Base-by-base conservation (phyloP, 2,329 filamentous ascomycete species). In the Calonectria hongkongensis region DNA sequence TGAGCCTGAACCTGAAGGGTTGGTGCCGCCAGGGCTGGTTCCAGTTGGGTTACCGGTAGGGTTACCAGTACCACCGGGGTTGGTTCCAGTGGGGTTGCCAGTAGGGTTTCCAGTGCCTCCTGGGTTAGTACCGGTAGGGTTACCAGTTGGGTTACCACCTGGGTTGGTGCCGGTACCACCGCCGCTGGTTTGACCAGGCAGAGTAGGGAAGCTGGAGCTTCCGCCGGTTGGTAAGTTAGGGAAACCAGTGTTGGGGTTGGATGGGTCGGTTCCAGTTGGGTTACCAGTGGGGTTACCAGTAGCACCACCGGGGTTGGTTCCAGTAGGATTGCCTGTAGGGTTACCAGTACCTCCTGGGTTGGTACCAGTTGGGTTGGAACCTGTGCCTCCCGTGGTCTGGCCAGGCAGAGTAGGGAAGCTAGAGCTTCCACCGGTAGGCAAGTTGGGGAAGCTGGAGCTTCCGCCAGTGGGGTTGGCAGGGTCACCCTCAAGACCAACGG, bases 321-420 rank as follows among this genome's bases (percentile, higher is more conserved):
- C 50, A 16, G 51, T 39, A 2, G 51, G 51, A 27, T 56, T 58
- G n/a, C 51, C 51, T 25, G 54, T 60, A 4, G 54, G 54, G 54
- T 60, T 60, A 2, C 54, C 54, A 16, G 30, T n/a, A 9, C n/a
- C 13, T 9, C 50, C 48, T 4, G 21, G 21, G 21, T 21, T 21
- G 21, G 21, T 21, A 21, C 41, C 41, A 9, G 16, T 45, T 45
- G 41, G 41, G 45, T 48, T 48, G 45, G 41, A 45, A 6, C n/a
- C n/a, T 7, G 18, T 3, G 6, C n/a, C 21, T 48, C 45, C 45
- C 12, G 27, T 54, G 1, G 27, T 28, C 28, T 54, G 50, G 8
- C 41, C 41, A 18, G 41, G 41, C 3, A 43, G 41, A 18, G 13
- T 43, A 43, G 41, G 41, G 41, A 43, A 36, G 33, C 33, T 36